Base-by-base conservation (phyloP, 2,329 filamentous ascomycete species). In the Penicillium fuscoglaucum region DNA sequence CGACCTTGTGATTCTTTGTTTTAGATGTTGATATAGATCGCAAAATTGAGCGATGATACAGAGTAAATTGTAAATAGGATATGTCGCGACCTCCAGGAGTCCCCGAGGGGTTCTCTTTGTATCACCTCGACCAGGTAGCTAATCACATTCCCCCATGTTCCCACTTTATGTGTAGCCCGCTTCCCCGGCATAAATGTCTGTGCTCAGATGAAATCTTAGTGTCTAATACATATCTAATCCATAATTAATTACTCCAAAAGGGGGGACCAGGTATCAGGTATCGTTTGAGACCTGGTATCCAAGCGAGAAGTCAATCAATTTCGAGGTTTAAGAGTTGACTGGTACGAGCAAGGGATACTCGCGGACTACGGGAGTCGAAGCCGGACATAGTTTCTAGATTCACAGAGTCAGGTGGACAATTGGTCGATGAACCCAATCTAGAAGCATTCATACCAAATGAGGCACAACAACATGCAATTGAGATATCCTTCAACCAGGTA, bases 261-360 rank as follows among this genome's bases (percentile, higher is more conserved):
- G 28, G 28, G 28, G 49, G 35, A 43, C 12, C 6, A 43, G 21
- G 28, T 33, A 44, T 31, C 39, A n/a, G 9, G 10, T 19, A 45
- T 54, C 21, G n/a, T n/a, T 46, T 55, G 45, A 29, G 46, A 37
- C 57, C 52, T 44, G 29, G 33, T 49, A 47, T 40, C 51, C 54
- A 52, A 48, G 44, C 55, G 45, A 39, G 13, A 41, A 24, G 28
- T 44, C 50, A n/a, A 29, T 51, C 24, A 17, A 13, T 28, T 17
- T 37, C 17, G 15, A 19, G 15, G 21, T 35, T 28, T 9, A 24
- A 29, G n/a, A 39, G 31, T 24, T 55, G 61, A 64, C 55, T 61
- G 50, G 58, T 58, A 44, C 28, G 59, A 41, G 58, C 63, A 66
- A 66, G 64, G 64, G 64, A 61, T 57, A 58, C 57, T 55, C 52